Base-by-base conservation (phyloP, 176 grass and related monocot genomes). In the Eremochloa ophiuroides region DNA sequence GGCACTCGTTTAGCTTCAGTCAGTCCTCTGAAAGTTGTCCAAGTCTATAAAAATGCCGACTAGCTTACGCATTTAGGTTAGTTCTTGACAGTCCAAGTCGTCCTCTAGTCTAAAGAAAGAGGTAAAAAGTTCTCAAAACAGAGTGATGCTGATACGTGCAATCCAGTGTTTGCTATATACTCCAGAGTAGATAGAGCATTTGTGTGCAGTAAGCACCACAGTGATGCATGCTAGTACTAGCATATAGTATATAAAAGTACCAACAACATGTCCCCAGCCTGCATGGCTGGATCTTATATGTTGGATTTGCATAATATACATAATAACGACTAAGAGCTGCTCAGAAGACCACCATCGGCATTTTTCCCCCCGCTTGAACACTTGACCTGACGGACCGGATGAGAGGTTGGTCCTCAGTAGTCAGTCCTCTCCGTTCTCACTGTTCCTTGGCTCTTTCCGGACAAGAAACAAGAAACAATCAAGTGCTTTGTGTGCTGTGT, bases 401-500 rank as follows among this genome's bases (percentile, higher is more conserved):
- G 64, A 17, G n/a, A n/a, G n/a, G 18, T 10, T 31, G 34, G 34
- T 35, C 34, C 34, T 35, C 34, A 35, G 76, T 79, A 50, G 51
- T 11, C 11, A 35, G 76, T 79, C 62, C 63, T 11, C 11, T 17
- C 23, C 13, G 71, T 80, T 80, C 69, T 60, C 77, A 74, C 47
- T 14, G 11, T 17, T 46, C 8, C 18, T 22, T 34, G 25, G 17
- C 20, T 44, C 9, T 84, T 70, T 17, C 10, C 48, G 31, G 41
- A 29, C 50, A 50, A 61, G 77, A 48, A 82, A 37, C 12, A n/a
- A n/a, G n/a, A n/a, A n/a, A n/a, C n/a, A n/a, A n/a, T 60, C 28
- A 38, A 20, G 5, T 26, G 5, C 46, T 9, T 20, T n/a, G 29
- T 41, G 0, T 2, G 37, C 8, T 9, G 40, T 29, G 0, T 8